Evolutionary conservation across 1,284 basidiomycete genomes (phyloP).

Genomic region (Ganoderma lucidum): DNA sequence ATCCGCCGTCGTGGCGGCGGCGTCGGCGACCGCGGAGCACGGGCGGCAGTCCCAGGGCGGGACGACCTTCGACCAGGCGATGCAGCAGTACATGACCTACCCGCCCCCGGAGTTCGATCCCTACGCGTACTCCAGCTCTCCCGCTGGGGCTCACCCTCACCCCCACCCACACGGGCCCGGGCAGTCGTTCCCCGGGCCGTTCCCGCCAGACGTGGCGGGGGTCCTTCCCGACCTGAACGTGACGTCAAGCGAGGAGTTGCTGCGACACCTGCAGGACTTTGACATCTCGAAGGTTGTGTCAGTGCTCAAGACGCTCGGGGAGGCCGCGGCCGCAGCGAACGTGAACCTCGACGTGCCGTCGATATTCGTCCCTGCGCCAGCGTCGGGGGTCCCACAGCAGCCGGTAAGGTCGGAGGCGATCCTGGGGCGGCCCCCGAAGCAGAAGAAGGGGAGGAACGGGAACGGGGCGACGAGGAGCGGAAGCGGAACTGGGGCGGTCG

Average conservation of each 20-base stretch:
- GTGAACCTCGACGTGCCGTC: conserved; percentile 42
- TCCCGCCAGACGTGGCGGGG: conserved; percentile 27
- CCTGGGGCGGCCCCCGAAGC: conserved; percentile 46
- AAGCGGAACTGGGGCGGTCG: conserved; percentile 36
- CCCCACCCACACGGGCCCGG: conserved; percentile 15
- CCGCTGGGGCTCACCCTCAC: conserved; percentile 4
- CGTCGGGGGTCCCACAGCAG: conserved; percentile 40
- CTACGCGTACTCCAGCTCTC: conserved; percentile 32
- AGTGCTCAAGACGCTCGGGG: conserved; percentile 68
- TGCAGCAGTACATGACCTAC: conserved; percentile 35
- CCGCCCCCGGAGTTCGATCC: conserved; percentile 32
- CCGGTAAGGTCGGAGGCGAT: conserved; percentile 54
- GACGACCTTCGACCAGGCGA: conserved; percentile 30
- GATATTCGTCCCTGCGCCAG: conserved; percentile 41
- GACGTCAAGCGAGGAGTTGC: conserved; percentile 74
- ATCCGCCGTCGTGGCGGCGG: conserved; percentile 49
- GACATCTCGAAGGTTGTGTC: conserved; percentile 74
- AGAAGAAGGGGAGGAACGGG: conserved; percentile 39
- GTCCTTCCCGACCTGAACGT: conserved; percentile 56
- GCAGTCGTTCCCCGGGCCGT: conserved; percentile 41
- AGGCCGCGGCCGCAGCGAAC: conserved; percentile 58
- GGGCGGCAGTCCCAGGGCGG: conserved; percentile 20
- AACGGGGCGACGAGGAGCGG: conserved; percentile 1
- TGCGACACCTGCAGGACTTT: conserved; percentile 73
- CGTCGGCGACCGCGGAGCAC: conserved; percentile 38